phyloP scores from a whole-genome alignment of 75 land plant genomes.

The Cupressus sempervirens region DNA sequence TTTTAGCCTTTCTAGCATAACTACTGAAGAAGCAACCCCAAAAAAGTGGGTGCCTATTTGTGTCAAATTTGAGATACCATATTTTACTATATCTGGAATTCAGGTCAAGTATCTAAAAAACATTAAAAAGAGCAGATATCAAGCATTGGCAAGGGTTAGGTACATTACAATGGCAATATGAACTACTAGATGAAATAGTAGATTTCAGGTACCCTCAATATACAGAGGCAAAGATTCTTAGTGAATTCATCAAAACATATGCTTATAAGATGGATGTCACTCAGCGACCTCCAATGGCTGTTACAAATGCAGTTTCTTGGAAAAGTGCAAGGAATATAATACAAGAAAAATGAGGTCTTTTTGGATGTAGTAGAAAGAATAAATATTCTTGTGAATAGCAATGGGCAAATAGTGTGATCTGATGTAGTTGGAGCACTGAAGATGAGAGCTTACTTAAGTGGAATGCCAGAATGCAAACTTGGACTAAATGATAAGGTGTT shows the following conservation, averaged over 20 bases:
- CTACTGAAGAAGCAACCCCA: too few relatives aligned
- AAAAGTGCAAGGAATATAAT: slow-evolving; percentile 93
- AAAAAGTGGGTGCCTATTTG: too few relatives aligned
- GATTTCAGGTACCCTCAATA: slow-evolving; percentile 99
- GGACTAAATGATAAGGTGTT: too few relatives aligned
- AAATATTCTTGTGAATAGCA: slow-evolving; percentile 97
- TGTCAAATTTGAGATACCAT: too few relatives aligned
- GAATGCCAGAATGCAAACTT: too few relatives aligned
- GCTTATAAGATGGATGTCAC: slow-evolving; percentile 98
- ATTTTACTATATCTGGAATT: too few relatives aligned
- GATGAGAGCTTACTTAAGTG: slow-evolving; percentile 95
- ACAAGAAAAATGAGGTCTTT: slow-evolving; percentile 99
- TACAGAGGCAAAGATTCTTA: too few relatives aligned
- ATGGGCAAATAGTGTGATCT: slow-evolving; percentile 93
- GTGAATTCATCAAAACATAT: slow-evolving; percentile 99
- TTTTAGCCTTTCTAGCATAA: too few relatives aligned
- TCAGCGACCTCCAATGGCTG: slow-evolving; percentile 99
- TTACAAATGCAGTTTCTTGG: slow-evolving; percentile 99
- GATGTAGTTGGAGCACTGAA: slow-evolving; percentile 99
- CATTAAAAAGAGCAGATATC: too few relatives aligned
- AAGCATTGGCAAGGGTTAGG: too few relatives aligned
- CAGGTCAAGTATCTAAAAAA: too few relatives aligned
- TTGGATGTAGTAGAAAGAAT: slow-evolving; percentile 99
- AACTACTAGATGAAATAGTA: slow-evolving; percentile 97
- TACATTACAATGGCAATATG: too few relatives aligned